Base-by-base conservation (phyloP, 192 early-diverging fungal species). In the Piromyces finnis region DNA sequence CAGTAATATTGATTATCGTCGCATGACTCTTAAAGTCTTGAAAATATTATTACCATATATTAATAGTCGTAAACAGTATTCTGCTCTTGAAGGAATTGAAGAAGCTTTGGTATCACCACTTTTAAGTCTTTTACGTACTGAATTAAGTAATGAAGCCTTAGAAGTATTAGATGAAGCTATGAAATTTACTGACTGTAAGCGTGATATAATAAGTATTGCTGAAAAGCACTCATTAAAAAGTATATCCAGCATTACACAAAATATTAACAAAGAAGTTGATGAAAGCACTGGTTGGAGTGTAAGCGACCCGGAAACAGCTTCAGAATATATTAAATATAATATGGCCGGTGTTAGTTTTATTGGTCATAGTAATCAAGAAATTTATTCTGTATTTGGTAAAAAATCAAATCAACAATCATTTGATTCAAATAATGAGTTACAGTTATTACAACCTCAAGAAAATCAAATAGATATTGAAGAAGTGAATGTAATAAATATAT, bases 141-240 rank as follows among this genome's bases (percentile, higher is more conserved):
- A 88, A 7, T 88, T 90, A 81, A 89, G 89, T 6, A 86, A 88
- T 28, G 86, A 92, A 36, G 94, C 94, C 0, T 82, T 94, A 26
- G 84, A 88, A n/a, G 93, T 95, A 7, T 81, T 96, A 78, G 94
- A 95, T 79, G 87, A 88, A 77, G 84, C 87, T 30, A 59, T 89
- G 79, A 32, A 68, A 12, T 82, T 81, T 22, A 79, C 78, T 29
- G 26, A 79, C 29, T 28, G 81, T 81, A 36, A 84, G 83, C 29
- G 32, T 81, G 17, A 86, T 85, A 78, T 78, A 88, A 28, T 81
- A 82, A 2, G 35, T 81, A 39, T 79, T 87, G 17, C 82, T 85
- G 36, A 82, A 82, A 28, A 84, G 82, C n/a, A 80, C n/a, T 68
- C 51, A 11, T 68, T 68, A 78, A 28, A 87, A 78, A 27, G 90